Conservation (phyloP, 192 early-diverging fungal species). For the Coemansia sp. region DNA sequence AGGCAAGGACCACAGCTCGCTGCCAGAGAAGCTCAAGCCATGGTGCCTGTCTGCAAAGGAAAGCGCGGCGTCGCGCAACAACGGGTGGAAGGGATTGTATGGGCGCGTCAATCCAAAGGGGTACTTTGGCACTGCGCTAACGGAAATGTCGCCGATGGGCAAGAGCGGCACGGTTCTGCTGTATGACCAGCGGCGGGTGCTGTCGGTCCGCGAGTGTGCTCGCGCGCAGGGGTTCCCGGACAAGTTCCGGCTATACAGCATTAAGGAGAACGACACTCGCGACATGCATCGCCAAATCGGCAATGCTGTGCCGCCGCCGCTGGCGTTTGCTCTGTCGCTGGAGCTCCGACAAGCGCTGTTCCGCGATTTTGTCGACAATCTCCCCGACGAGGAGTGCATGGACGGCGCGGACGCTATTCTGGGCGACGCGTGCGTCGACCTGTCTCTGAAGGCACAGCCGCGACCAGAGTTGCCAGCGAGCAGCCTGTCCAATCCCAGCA, state of each 20-base stretch:
- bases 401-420: conserved; percentile 1
- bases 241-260: conserved; percentile 52
- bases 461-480: neutral
- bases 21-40: conserved; percentile 53
- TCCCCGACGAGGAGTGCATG: neutral
- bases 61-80: conserved; percentile 54
- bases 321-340: conserved; percentile 57
- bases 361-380: conserved; percentile 18
- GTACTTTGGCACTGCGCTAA: conserved; percentile 57
- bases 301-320: conserved; percentile 66
- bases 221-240: conserved; percentile 72
- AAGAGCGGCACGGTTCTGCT: conserved; percentile 64
- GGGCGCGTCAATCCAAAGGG: conserved; percentile 61
- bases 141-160: conserved; percentile 59
- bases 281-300: conserved; percentile 64
- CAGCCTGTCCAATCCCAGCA: no score
- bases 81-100: conserved; percentile 62
- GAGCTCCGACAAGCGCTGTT: conserved; percentile 54
- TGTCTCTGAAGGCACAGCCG: neutral
- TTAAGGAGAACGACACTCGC: conserved; percentile 28
- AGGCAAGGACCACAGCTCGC: conserved; percentile 51
- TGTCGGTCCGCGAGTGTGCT: conserved; percentile 62
- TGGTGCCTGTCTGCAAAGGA: conserved; percentile 56
- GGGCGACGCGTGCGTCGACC: conserved; percentile 27
- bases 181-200: conserved; percentile 57